A percentile compares a stretch with the other conserved stretches of the same genome.
Evolutionary conservation across 768 basidiomycete species (phyloP).

Genomic region (Naganishia kalamii): DNA sequence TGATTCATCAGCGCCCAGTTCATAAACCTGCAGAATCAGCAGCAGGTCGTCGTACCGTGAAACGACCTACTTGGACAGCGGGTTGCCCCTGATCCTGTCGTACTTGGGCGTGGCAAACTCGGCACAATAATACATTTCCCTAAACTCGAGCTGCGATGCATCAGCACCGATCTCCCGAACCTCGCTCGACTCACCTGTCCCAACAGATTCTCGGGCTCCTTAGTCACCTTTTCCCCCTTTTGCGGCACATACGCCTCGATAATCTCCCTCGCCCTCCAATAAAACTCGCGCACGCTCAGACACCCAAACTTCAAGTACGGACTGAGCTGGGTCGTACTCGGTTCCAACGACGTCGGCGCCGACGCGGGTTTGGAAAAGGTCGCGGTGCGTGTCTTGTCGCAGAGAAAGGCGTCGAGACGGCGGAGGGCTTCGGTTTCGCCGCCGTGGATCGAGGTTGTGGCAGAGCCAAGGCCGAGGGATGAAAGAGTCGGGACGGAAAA

Average conservation of each 20-base stretch:
- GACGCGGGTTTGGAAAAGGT: constrained; percentile 48
- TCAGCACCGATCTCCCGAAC: no score
- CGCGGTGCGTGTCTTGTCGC: constrained; percentile 35
- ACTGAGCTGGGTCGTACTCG: constrained; percentile 39
- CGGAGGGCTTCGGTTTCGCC: constrained; percentile 42
- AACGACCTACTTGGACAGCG: constrained; percentile 37
- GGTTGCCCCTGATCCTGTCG: constrained; percentile 45
- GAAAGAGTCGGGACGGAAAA: constrained; percentile 46
- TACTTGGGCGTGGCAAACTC: constrained; percentile 44
- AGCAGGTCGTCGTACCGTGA: not conserved
- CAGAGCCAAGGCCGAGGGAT: constrained; percentile 36
- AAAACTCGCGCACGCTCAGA: constrained; percentile 45
- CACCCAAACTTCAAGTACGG: constrained; percentile 48
- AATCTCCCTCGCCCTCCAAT: constrained; percentile 42
- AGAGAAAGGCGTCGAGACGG: constrained; percentile 34
- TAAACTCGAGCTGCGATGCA: constrained; percentile 36
- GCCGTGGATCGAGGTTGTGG: constrained; percentile 41
- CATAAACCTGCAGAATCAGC: constrained; percentile 33
- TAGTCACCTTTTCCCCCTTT: constrained; percentile 33
- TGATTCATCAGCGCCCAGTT: constrained; percentile 46
- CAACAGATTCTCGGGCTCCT: constrained; percentile 47
- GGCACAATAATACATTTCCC: constrained; percentile 47
- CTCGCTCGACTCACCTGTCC: constrained; percentile 32
- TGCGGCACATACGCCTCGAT: constrained; percentile 30
- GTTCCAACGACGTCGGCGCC: constrained; percentile 44